Percentiles rank a stretch among this genome's conserved stretches.
phyloP scores from a whole-genome alignment of 805 yeast genomes.

The Yarrowia porcina region DNA sequence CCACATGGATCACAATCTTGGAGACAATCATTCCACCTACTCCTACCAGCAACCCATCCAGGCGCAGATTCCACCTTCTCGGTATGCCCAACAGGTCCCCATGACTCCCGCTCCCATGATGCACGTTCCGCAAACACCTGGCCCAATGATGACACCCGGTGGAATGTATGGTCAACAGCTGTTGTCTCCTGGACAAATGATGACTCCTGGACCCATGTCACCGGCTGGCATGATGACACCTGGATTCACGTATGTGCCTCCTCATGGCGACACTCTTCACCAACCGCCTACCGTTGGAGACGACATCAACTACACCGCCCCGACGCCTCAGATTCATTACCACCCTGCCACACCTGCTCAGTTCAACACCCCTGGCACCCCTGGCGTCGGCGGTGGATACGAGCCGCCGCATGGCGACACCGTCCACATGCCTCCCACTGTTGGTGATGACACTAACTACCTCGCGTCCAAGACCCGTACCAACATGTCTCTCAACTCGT shows the following conservation, averaged over 20 bases:
- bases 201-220: neutral
- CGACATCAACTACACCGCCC: conserved; percentile 3
- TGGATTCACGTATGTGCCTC: conserved; percentile 1
- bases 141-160: neutral
- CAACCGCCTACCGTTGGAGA: neutral
- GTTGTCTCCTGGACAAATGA: neutral
- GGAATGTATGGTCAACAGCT: neutral
- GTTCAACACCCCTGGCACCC: neutral
- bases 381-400: neutral
- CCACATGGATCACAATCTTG: conserved; percentile 32
- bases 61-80: neutral
- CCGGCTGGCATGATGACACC: conserved; percentile 5
- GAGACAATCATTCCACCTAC: conserved; percentile 32
- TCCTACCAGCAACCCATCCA: conserved; percentile 13
- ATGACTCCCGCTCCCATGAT: neutral
- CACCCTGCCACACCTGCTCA: conserved; percentile 28
- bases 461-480: neutral
- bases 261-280: conserved; percentile 4
- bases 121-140: neutral
- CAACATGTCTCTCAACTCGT: neutral
- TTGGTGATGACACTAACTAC: neutral
- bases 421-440: neutral
- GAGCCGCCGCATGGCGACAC: conserved; percentile 16
- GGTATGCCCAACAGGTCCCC: neutral
- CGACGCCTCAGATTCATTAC: neutral